Evolutionary conservation across 1,284 basidiomycete species (phyloP), one percentile per base, ranked within the genome.

Genomic region (Trametes polyzona): DNA sequence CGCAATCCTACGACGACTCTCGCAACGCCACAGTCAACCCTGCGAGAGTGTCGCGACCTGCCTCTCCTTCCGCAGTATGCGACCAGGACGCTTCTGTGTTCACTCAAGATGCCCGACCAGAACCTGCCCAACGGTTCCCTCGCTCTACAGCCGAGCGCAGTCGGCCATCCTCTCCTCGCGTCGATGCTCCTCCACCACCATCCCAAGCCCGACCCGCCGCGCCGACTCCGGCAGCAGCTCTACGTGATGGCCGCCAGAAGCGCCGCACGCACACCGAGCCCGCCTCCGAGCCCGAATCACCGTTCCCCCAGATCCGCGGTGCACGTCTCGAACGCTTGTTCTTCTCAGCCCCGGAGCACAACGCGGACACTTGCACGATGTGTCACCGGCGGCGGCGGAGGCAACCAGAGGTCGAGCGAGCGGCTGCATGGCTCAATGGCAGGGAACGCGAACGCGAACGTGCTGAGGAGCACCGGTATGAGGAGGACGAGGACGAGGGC

Each of bases 301-400:
- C 92, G 0, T 93, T 95, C 76, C 93, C 93, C 1, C 84, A 86
- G 58, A 93, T 95, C 47, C 83, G 86, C 14, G 89, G 90, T 10
- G 83, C 83, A 42, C 83, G 80, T 36, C 79, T 93, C 40, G 92
- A 95, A 67, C 78, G 81, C 0, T 74, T 93, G 49, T 95, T 95
- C 76, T 94, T 93, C 74, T 86, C 87, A 57, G 87, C 82, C 1
- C 86, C 85, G 1, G 84, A 83, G 35, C 90, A 92, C 63, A 83
- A 91, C 59, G 76, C 78, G 14, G 78, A 78, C 55, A 89, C 85
- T 1, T 92, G 90, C 65, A 81, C 77, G 2, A 78, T 83, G 40
- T 92, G 90, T 63, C 81, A 81, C 65, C 74, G 83, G 24, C 74
- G 76, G 23, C 69, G 71, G 14, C 40, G 65, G 54, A 30, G 62